These are phyloP conservation scores for Prototheca wickerhamii DNA, from an alignment of 163 green algal genomes.

Conservation along the genomic window DNA sequence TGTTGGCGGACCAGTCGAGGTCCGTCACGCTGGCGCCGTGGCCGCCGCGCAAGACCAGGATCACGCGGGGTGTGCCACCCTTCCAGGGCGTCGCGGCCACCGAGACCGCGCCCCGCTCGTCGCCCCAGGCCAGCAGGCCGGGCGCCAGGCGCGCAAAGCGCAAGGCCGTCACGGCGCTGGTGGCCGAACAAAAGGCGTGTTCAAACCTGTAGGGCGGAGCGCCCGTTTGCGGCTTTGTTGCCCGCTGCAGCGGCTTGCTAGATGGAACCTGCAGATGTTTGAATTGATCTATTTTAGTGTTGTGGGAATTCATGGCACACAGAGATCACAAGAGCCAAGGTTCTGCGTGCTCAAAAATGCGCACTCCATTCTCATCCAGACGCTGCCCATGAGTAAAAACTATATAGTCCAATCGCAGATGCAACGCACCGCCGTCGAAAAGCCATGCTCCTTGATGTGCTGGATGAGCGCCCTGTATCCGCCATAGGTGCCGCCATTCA, in stretches of 20 bases:
- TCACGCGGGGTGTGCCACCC: background rate
- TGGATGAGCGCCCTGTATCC: slow-evolving; percentile 7
- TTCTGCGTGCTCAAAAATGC: too few relatives aligned
- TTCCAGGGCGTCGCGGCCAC: slow-evolving; percentile 3
- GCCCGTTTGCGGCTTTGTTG: background rate
- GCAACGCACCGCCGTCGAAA: background rate
- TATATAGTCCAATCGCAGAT: background rate
- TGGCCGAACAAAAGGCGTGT: slow-evolving; percentile 3
- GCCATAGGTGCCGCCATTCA: slow-evolving; percentile 9
- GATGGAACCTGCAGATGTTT: too few relatives aligned
- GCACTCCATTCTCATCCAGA: too few relatives aligned
- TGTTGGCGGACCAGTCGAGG: slow-evolving; percentile 23
- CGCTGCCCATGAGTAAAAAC: too few relatives aligned
- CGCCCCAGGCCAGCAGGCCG: slow-evolving; percentile 20
- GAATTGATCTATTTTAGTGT: too few relatives aligned
- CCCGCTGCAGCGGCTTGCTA: too few relatives aligned
- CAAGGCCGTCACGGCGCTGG: background rate
- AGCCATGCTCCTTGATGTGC: slow-evolving; percentile 6
- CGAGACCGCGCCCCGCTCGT: slow-evolving; percentile 4
- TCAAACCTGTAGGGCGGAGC: background rate
- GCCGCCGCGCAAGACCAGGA: slow-evolving; percentile 18
- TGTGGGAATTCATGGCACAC: too few relatives aligned
- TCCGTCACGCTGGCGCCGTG: slow-evolving; percentile 15
- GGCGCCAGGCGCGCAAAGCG: slow-evolving; percentile 13
- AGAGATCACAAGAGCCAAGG: too few relatives aligned